Evolutionary conservation across 495 filamentous ascomycete genomes (phyloP), one percentile per base, ranked within the genome.

Genomic region (Mycothermus thermophilus): DNA sequence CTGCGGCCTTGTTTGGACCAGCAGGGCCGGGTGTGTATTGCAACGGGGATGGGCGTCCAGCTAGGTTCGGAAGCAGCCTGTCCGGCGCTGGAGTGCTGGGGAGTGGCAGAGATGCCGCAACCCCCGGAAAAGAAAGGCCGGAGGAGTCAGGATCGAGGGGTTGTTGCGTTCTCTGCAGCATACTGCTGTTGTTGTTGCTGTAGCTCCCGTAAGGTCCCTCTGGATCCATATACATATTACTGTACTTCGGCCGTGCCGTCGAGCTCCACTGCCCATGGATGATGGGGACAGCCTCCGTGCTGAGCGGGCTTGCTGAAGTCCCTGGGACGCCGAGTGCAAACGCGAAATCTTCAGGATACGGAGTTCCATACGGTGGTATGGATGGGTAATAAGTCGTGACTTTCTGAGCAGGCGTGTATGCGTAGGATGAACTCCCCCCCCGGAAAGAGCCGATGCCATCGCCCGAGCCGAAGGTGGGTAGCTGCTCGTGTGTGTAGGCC

Each of bases 271-370:
- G 54, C 15, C 45, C 35, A 10, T 47, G 51, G 22, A 59, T 36
- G 18, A 60, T 49, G 27, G 43, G 28, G 8, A 47, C 30, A 1
- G 54, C 29, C 4, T 63, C 64, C 27, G 46, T 41, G 30, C 35
- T 42, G 15, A 66, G 29, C 6, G 48, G n/a, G n/a, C n/a, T 38
- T n/a, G 44, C 14, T 22, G 60, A 59, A 2, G 46, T 32, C 2
- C 9, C 4, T 19, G 52, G 13, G 17, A 51, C 47, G 15, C 44
- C 48, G 9, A 65, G 32, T 13, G 51, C 39, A 35, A 67, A 69
- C 18, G 64, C 62, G 13, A 62, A 54, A 5, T 50, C 52, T 13
- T 64, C 63, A 6, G 36, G 26, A 41, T 60, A 62, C 0, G 52
- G 38, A 6, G 36, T 27, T 27, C 42, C 42, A 52, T 62, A 61